phyloP scores from a whole-genome alignment of 495 filamentous ascomycete species.

The Xylaria venustula region DNA sequence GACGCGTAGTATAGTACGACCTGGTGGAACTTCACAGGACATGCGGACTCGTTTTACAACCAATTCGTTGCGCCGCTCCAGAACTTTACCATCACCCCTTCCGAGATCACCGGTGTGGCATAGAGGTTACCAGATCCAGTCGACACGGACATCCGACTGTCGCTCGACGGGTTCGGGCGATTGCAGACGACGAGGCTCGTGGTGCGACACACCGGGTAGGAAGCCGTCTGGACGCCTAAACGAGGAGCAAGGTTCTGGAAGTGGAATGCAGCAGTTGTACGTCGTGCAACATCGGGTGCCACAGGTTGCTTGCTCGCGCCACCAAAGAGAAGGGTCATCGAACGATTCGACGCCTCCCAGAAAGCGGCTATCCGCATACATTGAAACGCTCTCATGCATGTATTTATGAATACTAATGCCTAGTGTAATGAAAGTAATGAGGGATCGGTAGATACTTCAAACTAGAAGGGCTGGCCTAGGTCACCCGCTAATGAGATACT shows the following conservation, averaged over 20 bases:
- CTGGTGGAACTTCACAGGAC: conserved; percentile 35
- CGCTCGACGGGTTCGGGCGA: conserved; percentile 1
- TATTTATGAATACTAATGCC: background rate
- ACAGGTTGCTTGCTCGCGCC: background rate
- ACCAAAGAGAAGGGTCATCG: background rate
- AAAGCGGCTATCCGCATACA: background rate
- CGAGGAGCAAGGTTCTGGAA: conserved; percentile 3
- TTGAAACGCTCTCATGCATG: background rate
- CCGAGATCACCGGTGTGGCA: conserved; percentile 28
- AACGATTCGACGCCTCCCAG: background rate
- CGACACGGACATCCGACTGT: conserved; percentile 11
- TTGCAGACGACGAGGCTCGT: conserved; percentile 12
- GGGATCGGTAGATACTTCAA: too few relatives aligned
- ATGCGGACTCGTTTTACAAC: conserved; percentile 29
- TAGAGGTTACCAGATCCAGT: conserved; percentile 17
- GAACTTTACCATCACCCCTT: conserved; percentile 31
- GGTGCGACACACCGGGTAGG: conserved; percentile 3
- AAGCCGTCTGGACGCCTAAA: conserved; percentile 13
- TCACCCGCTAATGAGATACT: background rate
- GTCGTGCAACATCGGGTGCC: background rate
- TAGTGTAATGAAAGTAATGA: background rate
- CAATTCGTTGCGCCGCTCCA: conserved; percentile 17
- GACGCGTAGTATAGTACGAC: conserved; percentile 19
- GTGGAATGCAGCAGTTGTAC: background rate
- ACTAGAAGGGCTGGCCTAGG: background rate